phyloP scores from a whole-genome alignment of 305 asterid species.

The Solanum hybrid region DNA sequence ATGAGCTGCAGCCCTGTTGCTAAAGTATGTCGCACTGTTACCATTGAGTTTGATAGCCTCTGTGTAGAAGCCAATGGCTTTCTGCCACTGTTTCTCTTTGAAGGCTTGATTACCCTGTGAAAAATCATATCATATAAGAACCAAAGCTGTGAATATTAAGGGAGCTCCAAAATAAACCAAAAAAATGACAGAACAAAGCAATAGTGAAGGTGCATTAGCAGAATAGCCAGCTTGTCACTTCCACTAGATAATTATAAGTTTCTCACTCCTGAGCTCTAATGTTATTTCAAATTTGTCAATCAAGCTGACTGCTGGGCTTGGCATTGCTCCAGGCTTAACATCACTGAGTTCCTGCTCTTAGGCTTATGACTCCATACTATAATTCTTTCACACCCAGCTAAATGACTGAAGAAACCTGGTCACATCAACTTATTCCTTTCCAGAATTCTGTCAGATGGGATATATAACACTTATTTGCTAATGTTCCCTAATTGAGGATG shows the following conservation, averaged over 20 bases:
- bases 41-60: conserved; percentile 89
- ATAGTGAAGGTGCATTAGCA: background rate
- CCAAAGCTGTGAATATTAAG: background rate
- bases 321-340: background rate
- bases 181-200: background rate
- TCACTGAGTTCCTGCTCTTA: background rate
- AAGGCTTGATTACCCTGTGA: conserved; percentile 88
- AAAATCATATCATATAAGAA: background rate
- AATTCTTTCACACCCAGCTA: background rate
- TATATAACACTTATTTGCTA: background rate
- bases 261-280: background rate
- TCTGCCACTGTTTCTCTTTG: conserved; percentile 79
- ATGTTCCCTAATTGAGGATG: background rate
- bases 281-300: background rate
- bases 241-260: background rate
- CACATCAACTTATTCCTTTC: background rate
- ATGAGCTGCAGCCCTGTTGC: conserved; percentile 91
- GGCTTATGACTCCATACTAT: background rate
- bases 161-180: background rate
- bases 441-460: background rate
- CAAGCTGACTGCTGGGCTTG: background rate
- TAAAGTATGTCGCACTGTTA: conserved; percentile 72
- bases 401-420: background rate
- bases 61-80: conserved; percentile 74
- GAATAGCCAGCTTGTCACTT: background rate